These are phyloP conservation scores for Beauveria rudraprayagi DNA, from an alignment of 2,329 filamentous ascomycete species.

Conservation along the genomic window DNA sequence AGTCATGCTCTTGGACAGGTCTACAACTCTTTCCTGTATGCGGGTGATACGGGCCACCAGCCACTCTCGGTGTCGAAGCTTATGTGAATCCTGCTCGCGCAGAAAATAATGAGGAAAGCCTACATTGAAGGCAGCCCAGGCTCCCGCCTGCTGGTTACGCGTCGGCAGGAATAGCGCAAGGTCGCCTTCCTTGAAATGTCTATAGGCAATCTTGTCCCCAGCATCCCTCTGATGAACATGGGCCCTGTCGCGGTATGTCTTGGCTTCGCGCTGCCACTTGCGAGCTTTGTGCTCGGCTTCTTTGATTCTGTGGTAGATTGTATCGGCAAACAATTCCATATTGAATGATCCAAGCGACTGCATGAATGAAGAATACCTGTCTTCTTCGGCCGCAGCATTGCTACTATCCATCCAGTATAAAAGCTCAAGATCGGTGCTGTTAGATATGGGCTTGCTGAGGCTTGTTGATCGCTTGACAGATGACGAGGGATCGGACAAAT, in stretches of 20 bases:
- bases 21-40: slow-evolving; percentile 87
- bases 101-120: slow-evolving; percentile 96
- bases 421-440: slow-evolving; percentile 61
- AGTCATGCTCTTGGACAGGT: slow-evolving; percentile 70
- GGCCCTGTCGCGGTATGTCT: slow-evolving; percentile 79
- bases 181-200: slow-evolving; percentile 93
- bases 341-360: slow-evolving; percentile 70
- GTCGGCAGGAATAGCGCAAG: slow-evolving; percentile 91
- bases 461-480: slow-evolving; percentile 48
- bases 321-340: slow-evolving; percentile 74
- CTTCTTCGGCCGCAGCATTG: slow-evolving; percentile 57
- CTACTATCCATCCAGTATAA: slow-evolving; percentile 75
- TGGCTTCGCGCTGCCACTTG: slow-evolving; percentile 85
- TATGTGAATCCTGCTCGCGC: slow-evolving; percentile 83
- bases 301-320: slow-evolving; percentile 80
- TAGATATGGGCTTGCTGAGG: slow-evolving; percentile 46
- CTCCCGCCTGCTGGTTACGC: slow-evolving; percentile 84
- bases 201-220: slow-evolving; percentile 93
- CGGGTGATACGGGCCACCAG: slow-evolving; percentile 89
- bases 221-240: slow-evolving; percentile 74
- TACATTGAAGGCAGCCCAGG: slow-evolving; percentile 98
- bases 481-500: slow-evolving; percentile 48
- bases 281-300: slow-evolving; percentile 89
- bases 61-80: slow-evolving; percentile 81
- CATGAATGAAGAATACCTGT: slow-evolving; percentile 69